Evolutionary conservation across 495 filamentous ascomycete species (phyloP).

Genomic region (Talaromyces stipitatus): DNA sequence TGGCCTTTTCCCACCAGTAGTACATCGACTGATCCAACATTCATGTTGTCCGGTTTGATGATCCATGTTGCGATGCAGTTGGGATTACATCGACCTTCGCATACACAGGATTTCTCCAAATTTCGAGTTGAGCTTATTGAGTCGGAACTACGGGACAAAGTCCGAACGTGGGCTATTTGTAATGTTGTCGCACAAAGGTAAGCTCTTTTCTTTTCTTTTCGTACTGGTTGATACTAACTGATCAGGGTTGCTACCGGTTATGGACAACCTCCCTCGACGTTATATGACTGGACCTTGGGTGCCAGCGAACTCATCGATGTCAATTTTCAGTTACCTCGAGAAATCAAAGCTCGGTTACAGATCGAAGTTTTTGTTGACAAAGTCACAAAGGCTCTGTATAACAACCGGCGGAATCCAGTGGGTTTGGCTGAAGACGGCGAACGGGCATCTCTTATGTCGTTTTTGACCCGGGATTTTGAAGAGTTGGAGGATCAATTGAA

Average conservation of each 20-base stretch:
- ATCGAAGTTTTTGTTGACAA: constrained; percentile 82
- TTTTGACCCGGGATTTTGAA: constrained; percentile 44
- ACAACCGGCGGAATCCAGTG: constrained; percentile 65
- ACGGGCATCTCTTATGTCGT: constrained; percentile 56
- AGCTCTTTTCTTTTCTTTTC: background rate
- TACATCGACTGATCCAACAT: constrained; percentile 79
- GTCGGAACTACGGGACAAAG: constrained; percentile 76
- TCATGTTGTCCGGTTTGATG: constrained; percentile 86
- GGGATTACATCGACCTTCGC: constrained; percentile 80
- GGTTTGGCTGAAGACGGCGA: constrained; percentile 66
- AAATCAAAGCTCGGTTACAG: constrained; percentile 60
- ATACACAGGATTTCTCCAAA: constrained; percentile 84
- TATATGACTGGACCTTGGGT: constrained; percentile 81
- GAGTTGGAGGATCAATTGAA: constrained; percentile 42
- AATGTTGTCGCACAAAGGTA: constrained; percentile 86
- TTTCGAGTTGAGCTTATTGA: constrained; percentile 75
- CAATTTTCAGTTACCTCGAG: constrained; percentile 58
- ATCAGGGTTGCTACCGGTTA: constrained; percentile 76
- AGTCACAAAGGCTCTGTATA: constrained; percentile 79
- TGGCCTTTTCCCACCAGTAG: constrained; percentile 88
- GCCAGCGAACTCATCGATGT: constrained; percentile 53
- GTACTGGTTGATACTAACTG: constrained; percentile 14
- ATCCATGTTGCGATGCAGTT: constrained; percentile 89
- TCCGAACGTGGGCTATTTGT: constrained; percentile 85
- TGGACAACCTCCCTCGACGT: constrained; percentile 79